Base-by-base conservation (phyloP, 2,329 filamentous ascomycete genomes). In the Calonectria pseudoreteaudii region DNA sequence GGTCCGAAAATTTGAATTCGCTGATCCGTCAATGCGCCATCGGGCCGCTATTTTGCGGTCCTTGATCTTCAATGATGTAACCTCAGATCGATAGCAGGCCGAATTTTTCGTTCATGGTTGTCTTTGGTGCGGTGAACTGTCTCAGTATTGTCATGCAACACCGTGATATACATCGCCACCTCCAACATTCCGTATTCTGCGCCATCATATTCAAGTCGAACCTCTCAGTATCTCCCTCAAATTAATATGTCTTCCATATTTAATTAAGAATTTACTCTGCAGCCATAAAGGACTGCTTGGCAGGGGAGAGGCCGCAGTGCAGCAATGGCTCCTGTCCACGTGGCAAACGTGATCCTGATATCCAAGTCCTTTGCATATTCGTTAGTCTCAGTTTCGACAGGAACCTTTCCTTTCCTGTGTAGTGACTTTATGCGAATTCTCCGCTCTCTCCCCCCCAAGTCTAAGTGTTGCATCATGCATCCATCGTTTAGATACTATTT, bases 1-100 rank as follows among this genome's bases (percentile, higher is more conserved):
- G 36, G 66, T 58, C 50, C 66, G 66, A 53, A n/a, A 36, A 23
- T 47, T 68, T 47, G 52, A 47, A 60, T 60, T 60, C 34, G 66
- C 53, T 34, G 36, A 60, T 58, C 50, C 38, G 60, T 65, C 60
- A 65, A 47, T 47, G 41, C 60, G 60, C 60, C 41, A 65, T 65
- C 60, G 41, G 41, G 38, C 41, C 38, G 60, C 60, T 47, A 65
- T 65, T 65, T 65, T 65, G 41, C 60, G 60, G 60, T 49, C 41
- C 41, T 65, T 13, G 60, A 65, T 65, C 60, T 65, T 26, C 60
- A 65, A 49, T 31, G 60, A 65, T 47, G 41, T 47, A 49, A 49
- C 60, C 30, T 26, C 28, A 49, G 41, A 49, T 49, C 41, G 60
- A 49, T 62, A 60, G 26, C 44, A 20, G 41, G 41, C 41, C 60